phyloP scores from a whole-genome alignment of 331 rosid genomes.

The Pyracantha coccinea region DNA sequence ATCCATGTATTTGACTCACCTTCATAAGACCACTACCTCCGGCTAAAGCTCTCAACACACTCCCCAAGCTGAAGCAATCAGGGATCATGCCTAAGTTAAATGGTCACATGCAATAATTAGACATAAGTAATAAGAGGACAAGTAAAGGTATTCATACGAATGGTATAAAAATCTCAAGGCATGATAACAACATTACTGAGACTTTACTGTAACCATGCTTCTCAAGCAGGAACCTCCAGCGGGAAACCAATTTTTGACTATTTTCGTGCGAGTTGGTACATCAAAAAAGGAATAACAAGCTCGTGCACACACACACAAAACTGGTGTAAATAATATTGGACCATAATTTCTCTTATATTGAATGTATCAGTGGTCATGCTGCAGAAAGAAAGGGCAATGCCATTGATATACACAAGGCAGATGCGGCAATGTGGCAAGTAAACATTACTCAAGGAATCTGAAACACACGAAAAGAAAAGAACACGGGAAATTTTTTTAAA shows the following conservation, averaged over 20 bases:
- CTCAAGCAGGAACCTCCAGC: background rate
- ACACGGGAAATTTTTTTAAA: too few relatives aligned
- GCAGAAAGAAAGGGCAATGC: too few relatives aligned
- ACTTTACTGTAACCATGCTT: background rate
- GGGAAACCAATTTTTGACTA: background rate
- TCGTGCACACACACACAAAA: too few relatives aligned
- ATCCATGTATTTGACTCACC: conserved; percentile 22
- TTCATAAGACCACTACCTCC: conserved; percentile 2
- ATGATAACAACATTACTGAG: background rate
- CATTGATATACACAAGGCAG: too few relatives aligned
- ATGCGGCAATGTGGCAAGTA: too few relatives aligned
- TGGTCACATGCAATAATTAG: background rate
- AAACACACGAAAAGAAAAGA: background rate
- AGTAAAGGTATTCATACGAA: background rate
- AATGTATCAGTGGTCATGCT: too few relatives aligned
- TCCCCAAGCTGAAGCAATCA: conserved; percentile 31
- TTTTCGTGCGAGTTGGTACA: too few relatives aligned
- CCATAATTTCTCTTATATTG: too few relatives aligned
- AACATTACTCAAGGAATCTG: background rate
- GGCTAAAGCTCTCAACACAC: conserved; percentile 20
- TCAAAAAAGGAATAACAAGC: too few relatives aligned
- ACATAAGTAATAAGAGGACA: background rate
- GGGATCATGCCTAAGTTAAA: conserved; percentile 18
- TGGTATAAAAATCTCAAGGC: background rate
- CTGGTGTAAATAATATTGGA: too few relatives aligned